These are phyloP conservation scores for Botrytis deweyae DNA, from an alignment of 2,329 filamentous ascomycete species.

Conservation along the genomic window DNA sequence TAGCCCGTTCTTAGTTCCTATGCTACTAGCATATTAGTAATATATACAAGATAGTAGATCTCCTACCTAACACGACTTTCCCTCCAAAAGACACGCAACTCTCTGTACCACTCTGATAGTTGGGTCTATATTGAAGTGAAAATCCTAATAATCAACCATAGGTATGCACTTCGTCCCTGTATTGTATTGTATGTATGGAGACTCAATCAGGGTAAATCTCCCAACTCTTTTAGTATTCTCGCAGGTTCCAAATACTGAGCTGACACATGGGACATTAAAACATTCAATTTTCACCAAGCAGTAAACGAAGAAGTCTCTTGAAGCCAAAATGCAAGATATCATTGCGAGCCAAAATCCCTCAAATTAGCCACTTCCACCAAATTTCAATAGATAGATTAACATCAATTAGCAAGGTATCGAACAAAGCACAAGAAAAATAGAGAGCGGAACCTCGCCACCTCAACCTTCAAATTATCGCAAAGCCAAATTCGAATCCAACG, in stretches of 20 bases:
- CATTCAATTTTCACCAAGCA: neutral
- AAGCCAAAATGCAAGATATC: neutral
- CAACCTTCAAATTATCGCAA: neutral
- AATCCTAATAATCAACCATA: neutral
- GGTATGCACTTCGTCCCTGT: neutral
- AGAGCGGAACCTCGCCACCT: neutral
- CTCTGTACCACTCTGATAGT: neutral
- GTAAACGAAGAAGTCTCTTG: neutral
- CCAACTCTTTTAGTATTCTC: neutral
- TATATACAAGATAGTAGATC: neutral
- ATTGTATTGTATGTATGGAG: neutral
- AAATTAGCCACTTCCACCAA: neutral
- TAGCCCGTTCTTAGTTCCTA: accelerated
- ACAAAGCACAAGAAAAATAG: neutral
- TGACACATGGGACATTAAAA: neutral
- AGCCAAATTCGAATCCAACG: neutral
- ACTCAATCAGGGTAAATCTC: neutral
- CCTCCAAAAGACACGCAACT: neutral
- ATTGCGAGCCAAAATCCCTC: neutral
- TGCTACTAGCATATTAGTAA: neutral
- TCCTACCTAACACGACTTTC: neutral
- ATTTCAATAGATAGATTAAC: neutral
- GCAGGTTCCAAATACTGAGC: neutral
- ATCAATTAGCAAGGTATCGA: neutral
- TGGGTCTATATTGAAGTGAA: neutral